Evolutionary conservation across 805 yeast species (phyloP).

Genomic region (Zygotorulaspora danielsina): DNA sequence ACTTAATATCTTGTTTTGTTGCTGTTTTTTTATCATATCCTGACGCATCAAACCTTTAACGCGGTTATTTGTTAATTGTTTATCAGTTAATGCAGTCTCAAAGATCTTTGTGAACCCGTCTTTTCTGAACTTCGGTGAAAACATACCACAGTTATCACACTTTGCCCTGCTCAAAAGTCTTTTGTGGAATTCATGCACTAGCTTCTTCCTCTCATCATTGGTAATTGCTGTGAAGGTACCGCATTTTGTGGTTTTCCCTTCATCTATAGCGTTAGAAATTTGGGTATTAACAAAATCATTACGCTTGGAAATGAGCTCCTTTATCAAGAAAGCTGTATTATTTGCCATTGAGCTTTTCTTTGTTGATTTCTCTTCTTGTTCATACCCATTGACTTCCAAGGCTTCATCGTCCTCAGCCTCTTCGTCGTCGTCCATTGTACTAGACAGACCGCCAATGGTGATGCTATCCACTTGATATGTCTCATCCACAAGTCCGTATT

Average conservation of each 20-base stretch:
- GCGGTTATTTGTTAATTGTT: constrained; percentile 75
- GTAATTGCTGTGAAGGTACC: constrained; percentile 84
- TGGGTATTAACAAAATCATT: constrained; percentile 66
- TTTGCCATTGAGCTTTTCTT: constrained; percentile 26
- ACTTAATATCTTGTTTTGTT: constrained; percentile 31
- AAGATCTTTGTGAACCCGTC: constrained; percentile 93
- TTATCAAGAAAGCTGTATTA: constrained; percentile 40
- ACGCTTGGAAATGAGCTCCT: constrained; percentile 54
- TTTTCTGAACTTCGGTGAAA: constrained; percentile 87
- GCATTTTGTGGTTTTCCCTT: constrained; percentile 60
- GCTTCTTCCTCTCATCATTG: constrained; percentile 75
- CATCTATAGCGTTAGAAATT: constrained; percentile 67
- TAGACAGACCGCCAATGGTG: constrained; percentile 33
- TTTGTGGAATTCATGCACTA: constrained; percentile 71
- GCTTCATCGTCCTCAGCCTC: constrained; percentile 46
- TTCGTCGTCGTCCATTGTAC: constrained; percentile 41
- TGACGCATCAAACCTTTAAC: constrained; percentile 74
- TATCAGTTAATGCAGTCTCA: constrained; percentile 78
- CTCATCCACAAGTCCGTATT: constrained; percentile 83
- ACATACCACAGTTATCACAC: constrained; percentile 96
- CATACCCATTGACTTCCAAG: constrained; percentile 47
- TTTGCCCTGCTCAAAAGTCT: constrained; percentile 69
- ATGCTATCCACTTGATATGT: constrained; percentile 68
- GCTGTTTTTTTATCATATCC: constrained; percentile 53
- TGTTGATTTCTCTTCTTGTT: constrained; percentile 35